Evolutionary conservation across 805 yeast species (phyloP), one percentile per base, ranked within the genome.

Genomic region (Sugiyamaella boreocaroliniensis): DNA sequence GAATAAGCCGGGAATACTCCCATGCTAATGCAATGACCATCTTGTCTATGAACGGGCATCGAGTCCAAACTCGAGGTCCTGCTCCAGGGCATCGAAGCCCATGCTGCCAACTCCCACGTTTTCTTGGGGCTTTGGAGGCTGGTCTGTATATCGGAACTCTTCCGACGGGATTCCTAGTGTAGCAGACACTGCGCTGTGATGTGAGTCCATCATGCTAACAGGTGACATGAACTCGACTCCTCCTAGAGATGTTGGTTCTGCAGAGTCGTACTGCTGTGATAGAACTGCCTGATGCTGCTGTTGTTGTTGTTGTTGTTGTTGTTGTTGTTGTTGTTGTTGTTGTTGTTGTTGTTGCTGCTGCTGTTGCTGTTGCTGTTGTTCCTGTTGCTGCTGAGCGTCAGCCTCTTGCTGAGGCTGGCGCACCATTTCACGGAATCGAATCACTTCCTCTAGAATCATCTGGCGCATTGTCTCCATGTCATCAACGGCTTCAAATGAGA

Each of bases 401-500:
- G 50, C 37, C 67, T 58, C 54, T 43, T 71, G 70, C 48, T 79
- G 79, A 32, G 84, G 95, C 65, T 77, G 80, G 63, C 96, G 77
- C 4, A 89, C 96, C 71, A 82, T 83, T 42, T 80, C 86, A 61
- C 97, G 78, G 66, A 89, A 89, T 29, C 78, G 73, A 47, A 76
- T 76, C 1, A 90, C 96, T 66, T 90, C 97, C 34, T 86, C 83
- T 43, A 86, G 69, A 41, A 90, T 86, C 81, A 89, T 80, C 58
- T 79, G 74, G 61, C 79, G 82, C 86, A 90, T 84, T 10, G 77
- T 71, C 11, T 79, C 85, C 65, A 88, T 76, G 58, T 89, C 96
- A 59, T 87, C 88, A 15, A 84, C 85, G 14, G 79, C 83, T 72
- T 90, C 97, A 67, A 90, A 90, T 5, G 86, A 75, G 66, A 90